Evolutionary conservation across 2,329 filamentous ascomycete species (phyloP).

Genomic region (Aspergillus ochraceus): DNA sequence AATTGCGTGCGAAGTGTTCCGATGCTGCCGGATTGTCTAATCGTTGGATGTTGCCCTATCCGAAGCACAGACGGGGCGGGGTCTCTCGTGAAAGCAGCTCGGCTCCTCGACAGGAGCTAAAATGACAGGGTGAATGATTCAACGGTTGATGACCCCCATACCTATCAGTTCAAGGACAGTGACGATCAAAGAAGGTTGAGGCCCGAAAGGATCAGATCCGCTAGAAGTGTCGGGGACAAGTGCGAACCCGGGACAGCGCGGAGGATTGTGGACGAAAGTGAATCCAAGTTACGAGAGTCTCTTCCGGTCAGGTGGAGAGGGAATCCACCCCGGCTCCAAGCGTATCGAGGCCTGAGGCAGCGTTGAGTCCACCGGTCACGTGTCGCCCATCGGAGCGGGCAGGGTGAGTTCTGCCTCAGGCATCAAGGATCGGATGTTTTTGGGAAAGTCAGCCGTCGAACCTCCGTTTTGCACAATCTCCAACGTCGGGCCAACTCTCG

Average conservation of each 20-base stretch:
- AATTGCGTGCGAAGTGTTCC: slow-evolving; percentile 16
- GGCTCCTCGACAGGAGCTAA: slow-evolving; percentile 29
- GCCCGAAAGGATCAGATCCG: slow-evolving; percentile 3
- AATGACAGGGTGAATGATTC: slow-evolving; percentile 17
- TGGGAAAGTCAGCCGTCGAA: slow-evolving; percentile 31
- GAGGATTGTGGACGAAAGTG: slow-evolving; percentile 16
- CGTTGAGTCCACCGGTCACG: slow-evolving; percentile 16
- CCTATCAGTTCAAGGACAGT: slow-evolving; percentile 6
- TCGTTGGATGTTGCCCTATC: slow-evolving; percentile 29
- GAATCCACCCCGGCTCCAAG: slow-evolving; percentile 9
- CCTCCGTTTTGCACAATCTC: slow-evolving; percentile 43
- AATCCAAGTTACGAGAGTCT: slow-evolving; percentile 5
- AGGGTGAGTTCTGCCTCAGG: slow-evolving; percentile 16
- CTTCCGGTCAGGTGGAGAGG: slow-evolving; percentile 26
- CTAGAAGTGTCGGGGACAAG: slow-evolving; percentile 11
- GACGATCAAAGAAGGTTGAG: slow-evolving; percentile 8
- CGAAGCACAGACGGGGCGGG: slow-evolving; percentile 32
- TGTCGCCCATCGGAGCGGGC: slow-evolving; percentile 14
- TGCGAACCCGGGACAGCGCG: slow-evolving; percentile 12
- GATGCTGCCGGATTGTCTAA: slow-evolving; percentile 29
- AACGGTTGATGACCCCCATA: slow-evolving; percentile 27
- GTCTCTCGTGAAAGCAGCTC: slow-evolving; percentile 22
- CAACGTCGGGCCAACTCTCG: slow-evolving; percentile 39
- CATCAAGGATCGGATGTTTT: slow-evolving; percentile 23
- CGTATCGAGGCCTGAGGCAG: slow-evolving; percentile 25